phyloP scores from a whole-genome alignment of 257 asterid genomes.

The Capsicum pubescens region DNA sequence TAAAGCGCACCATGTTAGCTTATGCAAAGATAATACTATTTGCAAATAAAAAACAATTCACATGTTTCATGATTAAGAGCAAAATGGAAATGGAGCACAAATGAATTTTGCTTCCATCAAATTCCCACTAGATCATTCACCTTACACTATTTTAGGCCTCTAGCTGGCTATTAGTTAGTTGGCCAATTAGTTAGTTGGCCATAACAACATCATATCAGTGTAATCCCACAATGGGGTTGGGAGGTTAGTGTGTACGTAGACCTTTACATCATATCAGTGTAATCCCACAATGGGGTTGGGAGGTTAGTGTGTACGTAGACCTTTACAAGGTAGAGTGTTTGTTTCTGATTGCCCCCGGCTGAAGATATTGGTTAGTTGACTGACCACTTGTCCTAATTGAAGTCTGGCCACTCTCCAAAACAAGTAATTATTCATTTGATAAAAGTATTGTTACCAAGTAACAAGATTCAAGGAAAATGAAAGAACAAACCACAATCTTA shows the following conservation, averaged over 20 bases:
- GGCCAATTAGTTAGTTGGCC: not conserved
- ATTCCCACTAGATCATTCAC: conserved; percentile 20
- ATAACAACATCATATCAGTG: too few species aligned
- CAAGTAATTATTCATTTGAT: not conserved
- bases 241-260: too few species aligned
- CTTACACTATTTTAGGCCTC: conserved; percentile 7
- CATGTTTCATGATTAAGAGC: conserved; percentile 17
- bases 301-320: too few species aligned
- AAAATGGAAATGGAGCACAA: conserved; percentile 25
- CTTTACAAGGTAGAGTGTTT: too few species aligned
- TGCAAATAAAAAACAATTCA: not conserved
- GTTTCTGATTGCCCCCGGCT: too few species aligned
- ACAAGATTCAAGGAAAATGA: conserved; percentile 2
- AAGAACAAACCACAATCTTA: not conserved
- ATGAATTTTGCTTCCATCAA: conserved; percentile 9
- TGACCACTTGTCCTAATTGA: not conserved
- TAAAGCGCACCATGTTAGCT: not conserved
- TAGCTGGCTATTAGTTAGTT: not conserved
- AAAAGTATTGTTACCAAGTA: not conserved
- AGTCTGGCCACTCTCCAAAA: not conserved
- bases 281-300: too few species aligned
- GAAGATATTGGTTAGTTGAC: too few species aligned
- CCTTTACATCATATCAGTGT: too few species aligned
- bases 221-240: too few species aligned
- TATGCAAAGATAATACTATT: not conserved